phyloP scores from a whole-genome alignment of 2,329 filamentous ascomycete species.

The Mycosphaerelloides madeirae region DNA sequence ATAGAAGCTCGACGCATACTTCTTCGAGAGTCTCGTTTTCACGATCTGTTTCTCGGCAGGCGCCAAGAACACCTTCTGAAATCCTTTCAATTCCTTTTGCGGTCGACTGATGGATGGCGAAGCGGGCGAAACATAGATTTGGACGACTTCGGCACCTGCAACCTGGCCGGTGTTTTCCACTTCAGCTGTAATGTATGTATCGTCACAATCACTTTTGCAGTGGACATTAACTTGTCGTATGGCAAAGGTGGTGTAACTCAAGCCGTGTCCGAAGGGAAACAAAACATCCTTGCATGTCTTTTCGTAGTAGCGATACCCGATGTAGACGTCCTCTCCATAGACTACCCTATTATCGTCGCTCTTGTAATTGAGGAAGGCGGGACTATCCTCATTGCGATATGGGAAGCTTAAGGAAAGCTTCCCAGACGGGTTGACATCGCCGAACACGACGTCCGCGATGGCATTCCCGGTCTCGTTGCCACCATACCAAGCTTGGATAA shows the following conservation, averaged over 20 bases:
- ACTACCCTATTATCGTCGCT: conserved; percentile 63
- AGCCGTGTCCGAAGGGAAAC: conserved; percentile 73
- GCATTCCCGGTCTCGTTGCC: conserved; percentile 82
- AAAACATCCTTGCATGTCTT: conserved; percentile 54
- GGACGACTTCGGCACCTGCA: conserved; percentile 60
- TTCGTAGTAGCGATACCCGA: conserved; percentile 71
- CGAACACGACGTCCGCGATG: conserved; percentile 72
- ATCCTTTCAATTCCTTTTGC: conserved; percentile 66
- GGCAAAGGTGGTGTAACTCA: conserved; percentile 70
- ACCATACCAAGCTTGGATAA: conserved; percentile 76
- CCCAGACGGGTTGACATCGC: conserved; percentile 67
- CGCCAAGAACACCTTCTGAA: conserved; percentile 59
- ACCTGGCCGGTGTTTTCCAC: conserved; percentile 55
- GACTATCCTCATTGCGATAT: conserved; percentile 45
- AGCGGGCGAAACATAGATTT: conserved; percentile 62
- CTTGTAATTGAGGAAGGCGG: conserved; percentile 68
- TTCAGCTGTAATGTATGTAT: conserved; percentile 45
- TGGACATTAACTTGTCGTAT: conserved; percentile 56
- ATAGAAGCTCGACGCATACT: conserved; percentile 65
- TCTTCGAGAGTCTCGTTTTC: conserved; percentile 55
- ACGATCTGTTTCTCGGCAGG: conserved; percentile 55
- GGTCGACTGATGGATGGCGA: conserved; percentile 60
- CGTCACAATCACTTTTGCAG: conserved; percentile 43
- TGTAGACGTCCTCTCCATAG: conserved; percentile 68
- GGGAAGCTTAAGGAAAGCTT: conserved; percentile 73